Conservation (phyloP, 805 yeast species). For the Yarrowia porcina region DNA sequence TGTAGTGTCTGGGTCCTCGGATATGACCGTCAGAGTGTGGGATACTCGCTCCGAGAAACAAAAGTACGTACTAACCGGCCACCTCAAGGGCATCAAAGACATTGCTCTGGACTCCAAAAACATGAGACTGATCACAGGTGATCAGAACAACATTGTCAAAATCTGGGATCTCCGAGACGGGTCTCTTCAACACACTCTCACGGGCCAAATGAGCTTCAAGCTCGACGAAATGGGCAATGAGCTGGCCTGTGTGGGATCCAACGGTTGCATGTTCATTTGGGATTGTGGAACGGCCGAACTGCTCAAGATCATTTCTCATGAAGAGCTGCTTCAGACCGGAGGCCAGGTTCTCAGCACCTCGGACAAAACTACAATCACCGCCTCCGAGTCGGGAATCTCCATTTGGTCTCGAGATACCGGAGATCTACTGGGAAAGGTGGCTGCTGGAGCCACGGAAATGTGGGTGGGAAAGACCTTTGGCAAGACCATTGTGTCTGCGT, state of each 20-base stretch:
- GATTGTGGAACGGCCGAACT: not conserved
- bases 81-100: not conserved
- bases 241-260: not conserved
- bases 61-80: not conserved
- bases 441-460: not conserved
- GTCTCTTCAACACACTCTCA: not conserved
- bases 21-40: constrained; percentile 3
- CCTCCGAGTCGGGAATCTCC: not conserved
- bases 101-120: constrained; percentile 7
- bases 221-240: constrained; percentile 13
- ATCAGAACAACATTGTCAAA: not conserved
- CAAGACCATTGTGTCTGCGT: constrained; percentile 4
- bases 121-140: constrained; percentile 2
- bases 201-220: not conserved
- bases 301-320: constrained; percentile 1
- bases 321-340: not conserved
- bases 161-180: constrained; percentile 17
- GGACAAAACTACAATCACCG: not conserved
- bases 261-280: constrained; percentile 8
- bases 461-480: not conserved
- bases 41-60: not conserved
- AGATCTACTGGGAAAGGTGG: not conserved
- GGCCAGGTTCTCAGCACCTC: not conserved
- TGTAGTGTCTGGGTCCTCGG: not conserved
- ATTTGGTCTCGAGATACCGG: not conserved